These are phyloP conservation scores for Xylaria sp. DNA, from an alignment of 2,329 filamentous ascomycete species.

Conservation along the genomic window DNA sequence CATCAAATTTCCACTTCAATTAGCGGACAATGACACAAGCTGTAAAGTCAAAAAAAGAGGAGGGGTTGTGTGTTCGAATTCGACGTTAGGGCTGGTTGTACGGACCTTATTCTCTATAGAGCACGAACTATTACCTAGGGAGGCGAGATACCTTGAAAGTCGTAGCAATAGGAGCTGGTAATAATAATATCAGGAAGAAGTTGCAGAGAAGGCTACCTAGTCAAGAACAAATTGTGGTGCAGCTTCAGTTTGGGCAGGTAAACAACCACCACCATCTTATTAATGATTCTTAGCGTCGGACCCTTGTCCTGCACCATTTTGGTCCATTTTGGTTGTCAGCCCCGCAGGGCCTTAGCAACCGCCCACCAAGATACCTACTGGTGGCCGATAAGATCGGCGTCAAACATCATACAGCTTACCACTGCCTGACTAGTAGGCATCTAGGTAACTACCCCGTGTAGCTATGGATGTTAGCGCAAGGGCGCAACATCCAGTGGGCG, in stretches of 20 bases:
- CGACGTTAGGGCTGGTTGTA: conserved; percentile 11
- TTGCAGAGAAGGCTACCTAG: conserved; percentile 19
- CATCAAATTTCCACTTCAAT: not conserved
- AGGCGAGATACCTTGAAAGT: conserved; percentile 1
- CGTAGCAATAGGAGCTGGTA: conserved; percentile 19
- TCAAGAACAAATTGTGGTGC: conserved; percentile 14
- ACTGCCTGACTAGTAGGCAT: too few relatives aligned
- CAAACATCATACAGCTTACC: not conserved
- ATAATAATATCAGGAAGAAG: conserved; percentile 26
- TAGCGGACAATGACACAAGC: not conserved
- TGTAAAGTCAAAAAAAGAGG: not conserved
- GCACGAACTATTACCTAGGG: conserved; percentile 15
- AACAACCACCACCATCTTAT: conserved; percentile 40
- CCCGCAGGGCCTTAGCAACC: conserved; percentile 46
- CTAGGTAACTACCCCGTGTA: too few relatives aligned
- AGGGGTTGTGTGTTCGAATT: conserved; percentile 16
- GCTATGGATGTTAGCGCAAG: too few relatives aligned
- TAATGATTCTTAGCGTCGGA: conserved; percentile 12
- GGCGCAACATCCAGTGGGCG: not conserved
- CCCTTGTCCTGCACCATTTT: conserved; percentile 22
- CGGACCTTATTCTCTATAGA: conserved; percentile 30
- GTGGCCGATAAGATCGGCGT: conserved; percentile 27
- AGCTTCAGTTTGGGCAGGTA: conserved; percentile 38
- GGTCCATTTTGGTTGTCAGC: conserved; percentile 30
- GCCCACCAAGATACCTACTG: conserved; percentile 26